Evolutionary conservation across 768 basidiomycete genomes (phyloP).

Genomic region (Agaricus blazei): DNA sequence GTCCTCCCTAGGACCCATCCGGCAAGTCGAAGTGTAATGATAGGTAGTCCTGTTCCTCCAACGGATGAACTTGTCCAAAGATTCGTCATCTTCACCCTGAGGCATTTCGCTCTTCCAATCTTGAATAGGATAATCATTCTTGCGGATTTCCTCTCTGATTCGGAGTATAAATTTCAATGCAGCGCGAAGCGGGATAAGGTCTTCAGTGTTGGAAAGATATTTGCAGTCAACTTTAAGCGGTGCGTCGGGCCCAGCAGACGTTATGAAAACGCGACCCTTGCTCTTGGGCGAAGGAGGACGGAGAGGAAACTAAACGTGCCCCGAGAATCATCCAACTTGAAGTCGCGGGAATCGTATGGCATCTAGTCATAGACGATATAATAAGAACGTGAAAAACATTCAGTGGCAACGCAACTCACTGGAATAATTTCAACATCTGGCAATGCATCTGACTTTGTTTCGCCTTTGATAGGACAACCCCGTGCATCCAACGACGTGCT

Average conservation of each 20-base stretch:
- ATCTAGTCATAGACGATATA: neutral
- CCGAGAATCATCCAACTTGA: slow-evolving; percentile 10
- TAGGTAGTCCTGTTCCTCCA: slow-evolving; percentile 40
- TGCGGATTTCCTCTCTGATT: slow-evolving; percentile 35
- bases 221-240: slow-evolving; percentile 41
- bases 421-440: slow-evolving; percentile 37
- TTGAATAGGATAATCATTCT: slow-evolving; percentile 22
- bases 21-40: slow-evolving; percentile 41
- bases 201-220: slow-evolving; percentile 38
- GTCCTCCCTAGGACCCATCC: slow-evolving; percentile 36
- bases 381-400: neutral
- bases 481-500: slow-evolving; percentile 20
- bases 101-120: slow-evolving; percentile 34
- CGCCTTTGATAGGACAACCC: slow-evolving; percentile 9
- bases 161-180: slow-evolving; percentile 34
- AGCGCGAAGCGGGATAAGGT: slow-evolving; percentile 36
- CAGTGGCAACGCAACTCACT: neutral
- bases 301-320: slow-evolving; percentile 21
- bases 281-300: slow-evolving; percentile 32
- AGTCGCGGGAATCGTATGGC: slow-evolving; percentile 1
- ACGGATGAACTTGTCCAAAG: slow-evolving; percentile 31
- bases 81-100: slow-evolving; percentile 34
- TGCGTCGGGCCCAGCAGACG: slow-evolving; percentile 35
- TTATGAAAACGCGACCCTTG: slow-evolving; percentile 32
- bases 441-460: slow-evolving; percentile 19